Conservation (phyloP, 169 alveolate species). For the Perkinsus marinus region DNA sequence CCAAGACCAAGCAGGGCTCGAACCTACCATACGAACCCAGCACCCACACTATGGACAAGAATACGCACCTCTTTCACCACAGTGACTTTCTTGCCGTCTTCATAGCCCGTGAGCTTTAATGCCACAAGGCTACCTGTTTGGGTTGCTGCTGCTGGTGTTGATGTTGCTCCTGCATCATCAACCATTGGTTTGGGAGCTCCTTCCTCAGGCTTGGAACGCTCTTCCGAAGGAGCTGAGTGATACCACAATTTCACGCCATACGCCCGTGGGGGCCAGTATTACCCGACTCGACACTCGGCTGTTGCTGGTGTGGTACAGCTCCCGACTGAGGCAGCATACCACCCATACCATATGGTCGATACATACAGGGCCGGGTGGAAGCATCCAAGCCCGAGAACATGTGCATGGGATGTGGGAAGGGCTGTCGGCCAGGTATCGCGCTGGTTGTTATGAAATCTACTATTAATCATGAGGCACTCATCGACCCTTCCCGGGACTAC, state of each 20-base stretch:
- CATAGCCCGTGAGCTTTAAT: not conserved
- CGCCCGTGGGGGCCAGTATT: too few relatives aligned
- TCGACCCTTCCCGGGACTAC: too few relatives aligned
- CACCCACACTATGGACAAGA: not conserved
- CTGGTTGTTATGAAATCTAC: not conserved
- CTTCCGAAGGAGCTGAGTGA: too few relatives aligned
- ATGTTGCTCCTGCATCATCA: too few relatives aligned
- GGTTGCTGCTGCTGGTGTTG: not conserved
- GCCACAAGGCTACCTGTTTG: not conserved
- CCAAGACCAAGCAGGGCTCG: not conserved
- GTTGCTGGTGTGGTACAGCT: too few relatives aligned
- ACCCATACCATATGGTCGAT: not conserved
- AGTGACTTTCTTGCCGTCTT: not conserved
- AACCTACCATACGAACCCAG: not conserved
- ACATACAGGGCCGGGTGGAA: not conserved
- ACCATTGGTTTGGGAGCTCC: too few relatives aligned
- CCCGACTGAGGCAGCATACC: too few relatives aligned
- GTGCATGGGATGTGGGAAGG: not conserved
- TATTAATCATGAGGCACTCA: too few relatives aligned
- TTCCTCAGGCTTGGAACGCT: too few relatives aligned
- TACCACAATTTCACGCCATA: too few relatives aligned
- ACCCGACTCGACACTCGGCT: too few relatives aligned
- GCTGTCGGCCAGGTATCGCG: not conserved
- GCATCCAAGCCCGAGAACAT: not conserved
- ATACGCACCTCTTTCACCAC: not conserved